phyloP scores from a whole-genome alignment of 306 rosid genomes.

The Rosa persica region DNA sequence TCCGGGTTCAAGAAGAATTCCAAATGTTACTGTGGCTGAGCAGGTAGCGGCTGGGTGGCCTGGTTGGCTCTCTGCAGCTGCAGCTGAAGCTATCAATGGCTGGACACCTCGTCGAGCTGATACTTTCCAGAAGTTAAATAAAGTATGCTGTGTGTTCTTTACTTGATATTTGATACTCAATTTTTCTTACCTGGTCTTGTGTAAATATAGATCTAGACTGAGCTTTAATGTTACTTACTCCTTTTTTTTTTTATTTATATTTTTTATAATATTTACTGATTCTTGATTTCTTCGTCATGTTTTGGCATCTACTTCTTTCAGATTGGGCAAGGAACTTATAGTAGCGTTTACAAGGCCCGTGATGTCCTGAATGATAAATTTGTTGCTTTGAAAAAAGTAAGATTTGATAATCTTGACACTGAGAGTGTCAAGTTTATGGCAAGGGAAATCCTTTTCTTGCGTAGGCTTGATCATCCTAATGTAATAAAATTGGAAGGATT shows the following conservation, averaged over 20 bases:
- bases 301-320: slow-evolving; percentile 42
- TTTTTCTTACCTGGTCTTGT: slow-evolving; percentile 10
- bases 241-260: not conserved
- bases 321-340: slow-evolving; percentile 98
- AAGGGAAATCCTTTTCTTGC: slow-evolving; percentile 84
- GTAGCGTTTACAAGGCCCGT: slow-evolving; percentile 87
- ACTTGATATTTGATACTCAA: slow-evolving; percentile 12
- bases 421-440: slow-evolving; percentile 98
- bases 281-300: slow-evolving; percentile 20
- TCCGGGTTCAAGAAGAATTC: slow-evolving; percentile 59
- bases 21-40: slow-evolving; percentile 64
- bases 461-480: slow-evolving; percentile 91
- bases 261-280: not conserved
- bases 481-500: slow-evolving; percentile 85
- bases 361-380: slow-evolving; percentile 58
- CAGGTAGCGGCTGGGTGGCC: slow-evolving; percentile 99
- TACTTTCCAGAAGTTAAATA: slow-evolving; percentile 68
- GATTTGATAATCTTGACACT: slow-evolving; percentile 80
- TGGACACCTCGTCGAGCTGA: slow-evolving; percentile 84
- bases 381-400: slow-evolving; percentile 86
- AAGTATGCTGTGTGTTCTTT: slow-evolving; percentile 47
- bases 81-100: slow-evolving; percentile 79
- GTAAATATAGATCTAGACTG: not conserved
- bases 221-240: not conserved
- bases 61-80: slow-evolving; percentile 81